Conservation (phyloP, 2,329 filamentous ascomycete species). For the Onygenales sp. region DNA sequence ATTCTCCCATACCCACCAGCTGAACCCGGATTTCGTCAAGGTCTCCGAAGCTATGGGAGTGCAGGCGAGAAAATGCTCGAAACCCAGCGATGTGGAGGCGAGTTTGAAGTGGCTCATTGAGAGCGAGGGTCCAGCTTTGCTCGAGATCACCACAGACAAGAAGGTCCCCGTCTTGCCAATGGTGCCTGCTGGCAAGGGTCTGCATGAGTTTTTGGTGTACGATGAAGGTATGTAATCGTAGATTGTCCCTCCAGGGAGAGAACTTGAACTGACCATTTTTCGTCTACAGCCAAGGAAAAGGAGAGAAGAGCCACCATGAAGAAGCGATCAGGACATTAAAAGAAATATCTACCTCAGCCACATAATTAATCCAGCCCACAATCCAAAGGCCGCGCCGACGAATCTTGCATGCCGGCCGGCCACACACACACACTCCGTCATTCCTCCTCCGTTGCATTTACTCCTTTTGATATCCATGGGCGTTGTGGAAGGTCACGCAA, state of each 20-base stretch:
- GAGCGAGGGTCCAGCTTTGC: conserved; percentile 78
- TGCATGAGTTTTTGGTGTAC: conserved; percentile 90
- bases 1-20: conserved; percentile 83
- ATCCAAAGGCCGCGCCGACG: background rate
- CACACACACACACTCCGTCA: background rate
- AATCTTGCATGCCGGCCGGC: background rate
- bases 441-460: background rate
- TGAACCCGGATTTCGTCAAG: conserved; percentile 94
- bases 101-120: conserved; percentile 82
- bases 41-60: conserved; percentile 86
- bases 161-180: conserved; percentile 83
- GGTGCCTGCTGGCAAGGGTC: conserved; percentile 77
- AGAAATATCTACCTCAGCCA: conserved; percentile 5
- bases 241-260: background rate
- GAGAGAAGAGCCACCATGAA: conserved; percentile 58
- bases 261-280: conserved; percentile 4
- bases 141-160: conserved; percentile 84
- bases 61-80: conserved; percentile 60
- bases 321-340: conserved; percentile 42
- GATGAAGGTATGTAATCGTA: conserved; percentile 54
- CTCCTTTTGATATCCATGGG: conserved; percentile 33
- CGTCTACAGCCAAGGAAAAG: conserved; percentile 53
- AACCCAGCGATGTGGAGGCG: conserved; percentile 67
- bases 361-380: background rate
- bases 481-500: background rate